Evolutionary conservation across 495 filamentous ascomycete genomes (phyloP), one percentile per base, ranked within the genome.

Genomic region (Trichoderma gamsii): DNA sequence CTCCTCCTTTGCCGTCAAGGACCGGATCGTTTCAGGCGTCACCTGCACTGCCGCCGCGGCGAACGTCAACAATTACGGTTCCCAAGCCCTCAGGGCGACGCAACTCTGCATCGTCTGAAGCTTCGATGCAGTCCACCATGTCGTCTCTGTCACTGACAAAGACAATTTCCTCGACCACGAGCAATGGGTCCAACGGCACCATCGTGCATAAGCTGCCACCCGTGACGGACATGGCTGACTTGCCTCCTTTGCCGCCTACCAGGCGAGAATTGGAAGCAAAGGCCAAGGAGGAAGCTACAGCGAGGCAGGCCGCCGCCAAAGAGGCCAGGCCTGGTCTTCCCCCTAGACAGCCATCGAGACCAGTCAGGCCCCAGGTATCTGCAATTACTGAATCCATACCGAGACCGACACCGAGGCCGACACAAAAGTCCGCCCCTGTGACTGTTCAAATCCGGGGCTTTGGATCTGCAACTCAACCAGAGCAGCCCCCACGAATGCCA

Each of bases 171-270:
- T 74, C 76, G 21, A 70, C 73, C 21, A 73, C 76, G 6, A 79
- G 75, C 46, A 72, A 73, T 11, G 69, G 68, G 3, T 76, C 76
- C 4, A 76, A 81, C 51, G 68, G 70, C 21, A 61, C 72, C 2
- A 21, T 61, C 56, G 27, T 64, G 41, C 74, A 83, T 67, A 80
- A 79, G 23, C 72, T 85, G 13, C 80, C 84, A 0, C 83, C 84
- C 1, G 66, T 82, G 0, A 71, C 84, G 12, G 82, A 83, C 29
- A 75, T 80, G 66, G 78, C 83, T 8, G 82, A 80, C 41, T 76
- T 86, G 0, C 83, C 84, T 0, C 82, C 79, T 21, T 73, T 86
- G 9, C 81, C 79, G 0, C 80, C 80, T 5, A 79, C 77, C 5
- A 72, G 79, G 68, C 77, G 76, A 25, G 81, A 82, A 63, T 72